Conservation (phyloP, 768 basidiomycete genomes). For the Leccinum rimulosum region DNA sequence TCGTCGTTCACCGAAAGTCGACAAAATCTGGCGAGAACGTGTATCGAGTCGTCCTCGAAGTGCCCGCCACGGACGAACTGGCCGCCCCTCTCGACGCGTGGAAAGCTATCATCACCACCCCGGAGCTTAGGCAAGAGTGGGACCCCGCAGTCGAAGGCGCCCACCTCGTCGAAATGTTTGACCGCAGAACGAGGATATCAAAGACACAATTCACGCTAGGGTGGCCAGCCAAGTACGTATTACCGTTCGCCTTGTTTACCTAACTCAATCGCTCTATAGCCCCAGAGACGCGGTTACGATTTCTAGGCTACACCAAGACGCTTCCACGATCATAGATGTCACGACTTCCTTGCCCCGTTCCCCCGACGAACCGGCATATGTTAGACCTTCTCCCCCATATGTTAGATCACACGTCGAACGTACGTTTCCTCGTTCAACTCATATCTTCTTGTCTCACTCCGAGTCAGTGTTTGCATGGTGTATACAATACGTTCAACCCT, state of each 20-base stretch:
- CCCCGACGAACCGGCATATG: constrained; percentile 84
- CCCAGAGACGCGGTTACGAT: constrained; percentile 95
- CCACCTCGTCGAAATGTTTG: constrained; percentile 80
- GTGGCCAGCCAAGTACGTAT: constrained; percentile 94
- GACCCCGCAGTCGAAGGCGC: constrained; percentile 91
- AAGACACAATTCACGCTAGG: constrained; percentile 92
- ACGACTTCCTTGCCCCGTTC: constrained; percentile 94
- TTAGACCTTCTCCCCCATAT: constrained; percentile 88
- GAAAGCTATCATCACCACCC: constrained; percentile 79
- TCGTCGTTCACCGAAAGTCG: constrained; percentile 72
- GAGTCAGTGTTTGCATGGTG: constrained; percentile 87
- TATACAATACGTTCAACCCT: constrained; percentile 62
- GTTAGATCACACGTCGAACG: constrained; percentile 84
- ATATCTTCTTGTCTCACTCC: constrained; percentile 4
- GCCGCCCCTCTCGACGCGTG: constrained; percentile 68
- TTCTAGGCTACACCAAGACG: constrained; percentile 78
- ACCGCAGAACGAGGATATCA: constrained; percentile 78
- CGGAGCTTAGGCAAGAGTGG: constrained; percentile 88
- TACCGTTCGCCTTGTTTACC: constrained; percentile 7
- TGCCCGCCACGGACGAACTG: constrained; percentile 55
- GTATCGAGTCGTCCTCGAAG: constrained; percentile 79
- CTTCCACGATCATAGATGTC: constrained; percentile 82
- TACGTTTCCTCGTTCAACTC: constrained; percentile 35
- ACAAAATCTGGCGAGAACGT: constrained; percentile 72
- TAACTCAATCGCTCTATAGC: constrained; percentile 37